These are phyloP conservation scores for Trichosanthes truncata DNA, from an alignment of 306 rosid species.

Conservation along the genomic window DNA sequence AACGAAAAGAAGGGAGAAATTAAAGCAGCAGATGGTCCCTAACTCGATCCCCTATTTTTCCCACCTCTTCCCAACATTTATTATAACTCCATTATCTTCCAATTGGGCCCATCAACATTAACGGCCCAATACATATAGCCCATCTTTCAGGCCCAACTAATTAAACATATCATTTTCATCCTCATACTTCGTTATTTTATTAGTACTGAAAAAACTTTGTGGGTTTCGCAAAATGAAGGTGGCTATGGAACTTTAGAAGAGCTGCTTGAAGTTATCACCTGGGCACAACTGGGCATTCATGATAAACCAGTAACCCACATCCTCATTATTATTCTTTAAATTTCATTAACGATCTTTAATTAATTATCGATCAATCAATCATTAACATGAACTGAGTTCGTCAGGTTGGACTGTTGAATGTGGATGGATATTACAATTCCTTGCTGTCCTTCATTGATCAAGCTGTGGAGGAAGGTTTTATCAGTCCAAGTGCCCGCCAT, in stretches of 20 bases:
- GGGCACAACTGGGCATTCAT: conserved; percentile 99
- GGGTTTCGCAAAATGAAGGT: conserved; percentile 30
- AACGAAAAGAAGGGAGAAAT: background rate
- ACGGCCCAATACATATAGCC: background rate
- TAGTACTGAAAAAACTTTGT: background rate
- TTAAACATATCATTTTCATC: background rate
- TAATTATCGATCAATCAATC: background rate
- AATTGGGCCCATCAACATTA: background rate
- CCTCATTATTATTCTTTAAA: background rate
- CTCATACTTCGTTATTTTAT: background rate
- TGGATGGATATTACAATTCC: conserved; percentile 90
- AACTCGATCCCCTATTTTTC: background rate
- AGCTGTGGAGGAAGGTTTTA: conserved; percentile 95
- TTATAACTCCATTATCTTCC: background rate
- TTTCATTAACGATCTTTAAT: background rate
- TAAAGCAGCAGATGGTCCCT: conserved; percentile 5
- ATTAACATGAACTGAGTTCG: background rate
- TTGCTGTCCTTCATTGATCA: conserved; percentile 78
- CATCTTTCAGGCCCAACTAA: background rate
- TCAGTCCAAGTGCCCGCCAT: conserved; percentile 80
- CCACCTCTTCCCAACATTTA: background rate
- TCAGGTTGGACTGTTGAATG: conserved; percentile 93
- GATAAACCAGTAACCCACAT: conserved; percentile 66
- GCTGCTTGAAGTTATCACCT: conserved; percentile 92
- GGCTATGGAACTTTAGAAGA: conserved; percentile 99